A percentile compares a stretch with the other conserved stretches of the same genome.
These are phyloP conservation scores for Colletotrichum ledebouriae DNA, from an alignment of 2,329 filamentous ascomycete genomes.

Conservation along the genomic window DNA sequence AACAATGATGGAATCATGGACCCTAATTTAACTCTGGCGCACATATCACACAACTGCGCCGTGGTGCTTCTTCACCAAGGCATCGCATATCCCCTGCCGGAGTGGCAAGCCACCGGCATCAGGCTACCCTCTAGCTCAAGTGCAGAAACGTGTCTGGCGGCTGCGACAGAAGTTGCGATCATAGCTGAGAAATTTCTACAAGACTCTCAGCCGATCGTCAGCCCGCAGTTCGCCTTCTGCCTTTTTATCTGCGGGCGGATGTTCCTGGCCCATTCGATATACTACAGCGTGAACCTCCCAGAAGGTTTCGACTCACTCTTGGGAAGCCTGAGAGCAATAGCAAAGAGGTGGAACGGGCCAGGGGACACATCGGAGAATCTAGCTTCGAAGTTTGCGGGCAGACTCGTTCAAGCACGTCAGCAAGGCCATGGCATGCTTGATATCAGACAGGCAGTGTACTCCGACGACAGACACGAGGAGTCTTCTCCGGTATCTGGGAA, in stretches of 20 bases:
- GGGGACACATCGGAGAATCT: conserved; percentile 47
- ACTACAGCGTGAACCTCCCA: conserved; percentile 49
- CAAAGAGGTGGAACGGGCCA: conserved; percentile 53
- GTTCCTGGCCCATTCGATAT: conserved; percentile 50
- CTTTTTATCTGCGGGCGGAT: conserved; percentile 54
- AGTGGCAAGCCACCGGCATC: conserved; percentile 49
- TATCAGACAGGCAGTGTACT: conserved; percentile 52
- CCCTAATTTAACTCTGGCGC: conserved; percentile 58
- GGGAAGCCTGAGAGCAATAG: conserved; percentile 52
- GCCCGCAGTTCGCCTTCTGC: conserved; percentile 56
- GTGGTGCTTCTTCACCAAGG: conserved; percentile 57
- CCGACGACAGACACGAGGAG: conserved; percentile 44
- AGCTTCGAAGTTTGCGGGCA: conserved; percentile 52
- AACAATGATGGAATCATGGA: conserved; percentile 57
- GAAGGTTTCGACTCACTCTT: conserved; percentile 51
- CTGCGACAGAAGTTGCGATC: conserved; percentile 54
- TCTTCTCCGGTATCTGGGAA: background rate
- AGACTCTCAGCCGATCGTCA: conserved; percentile 48
- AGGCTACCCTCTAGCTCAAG: conserved; percentile 55
- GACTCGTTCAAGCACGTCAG: conserved; percentile 48
- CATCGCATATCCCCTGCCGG: conserved; percentile 54
- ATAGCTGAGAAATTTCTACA: conserved; percentile 55
- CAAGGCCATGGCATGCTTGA: conserved; percentile 48
- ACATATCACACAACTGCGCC: conserved; percentile 58
- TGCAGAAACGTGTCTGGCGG: conserved; percentile 56